Conservation (phyloP, 2,329 filamentous ascomycete species). For the Aspergillus sp. region DNA sequence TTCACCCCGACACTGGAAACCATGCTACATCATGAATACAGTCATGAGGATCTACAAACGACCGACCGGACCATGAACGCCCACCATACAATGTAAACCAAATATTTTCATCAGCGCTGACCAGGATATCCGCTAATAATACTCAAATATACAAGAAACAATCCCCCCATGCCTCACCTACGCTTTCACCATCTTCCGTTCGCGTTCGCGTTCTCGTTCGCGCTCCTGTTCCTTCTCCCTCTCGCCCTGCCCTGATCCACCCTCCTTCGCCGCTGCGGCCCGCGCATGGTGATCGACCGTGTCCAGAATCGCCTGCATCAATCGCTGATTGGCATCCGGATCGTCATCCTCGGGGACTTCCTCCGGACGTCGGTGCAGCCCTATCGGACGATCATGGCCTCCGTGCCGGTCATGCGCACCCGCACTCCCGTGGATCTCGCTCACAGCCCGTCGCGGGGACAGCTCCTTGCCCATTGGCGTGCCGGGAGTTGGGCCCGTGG, state of each 20-base stretch:
- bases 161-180: background rate
- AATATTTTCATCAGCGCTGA: too few species aligned
- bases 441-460: constrained; percentile 36
- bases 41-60: too few species aligned
- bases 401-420: constrained; percentile 1
- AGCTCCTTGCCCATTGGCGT: constrained; percentile 22
- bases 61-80: too few species aligned
- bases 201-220: constrained; percentile 18
- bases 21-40: too few species aligned
- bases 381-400: constrained; percentile 19
- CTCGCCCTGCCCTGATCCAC: constrained; percentile 19
- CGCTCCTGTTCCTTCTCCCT: constrained; percentile 18
- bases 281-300: constrained; percentile 40
- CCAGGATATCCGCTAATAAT: constrained; percentile 24
- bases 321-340: constrained; percentile 37
- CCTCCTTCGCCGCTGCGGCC: constrained; percentile 31
- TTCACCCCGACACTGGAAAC: too few species aligned
- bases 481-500: constrained; percentile 17
- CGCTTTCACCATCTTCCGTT: constrained; percentile 27
- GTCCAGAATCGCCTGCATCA: constrained; percentile 43
- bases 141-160: constrained; percentile 15
- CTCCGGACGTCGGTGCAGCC: constrained; percentile 16
- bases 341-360: constrained; percentile 30
- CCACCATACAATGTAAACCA: too few species aligned
- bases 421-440: constrained; percentile 32